Evolutionary conservation across 352 stramenopile genomes (phyloP), one percentile per base, ranked within the genome.

Genomic region (Pythium utonaiense): DNA sequence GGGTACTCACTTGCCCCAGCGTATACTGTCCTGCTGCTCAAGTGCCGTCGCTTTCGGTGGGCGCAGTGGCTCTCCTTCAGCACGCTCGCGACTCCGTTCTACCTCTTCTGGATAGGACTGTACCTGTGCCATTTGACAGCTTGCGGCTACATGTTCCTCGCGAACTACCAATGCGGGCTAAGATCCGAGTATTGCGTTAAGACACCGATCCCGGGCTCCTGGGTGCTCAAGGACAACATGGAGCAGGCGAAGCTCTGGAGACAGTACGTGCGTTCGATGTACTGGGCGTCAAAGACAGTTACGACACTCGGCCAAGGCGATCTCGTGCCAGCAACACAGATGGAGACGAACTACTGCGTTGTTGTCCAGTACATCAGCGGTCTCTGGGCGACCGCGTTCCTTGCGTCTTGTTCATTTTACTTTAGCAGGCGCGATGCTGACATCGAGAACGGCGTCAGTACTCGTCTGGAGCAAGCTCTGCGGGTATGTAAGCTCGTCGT

Each of bases 251-350:
- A 57, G 1, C 57, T 58, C 8, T 71, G 74, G 28, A 67, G 81
- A 12, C 69, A 83, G 31, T 91, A 89, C 30, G 49, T 80, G 0
- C 71, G 81, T 0, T 67, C 77, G 22, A 62, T 91, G 8, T 89
- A 91, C 36, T 91, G 81, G 81, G 81, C 64, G 5, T 83, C 66
- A 57, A 89, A 91, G 53, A 88, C 75, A 0, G 66, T 91, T 21
- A 80, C 82, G 9, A 89, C 81, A 5, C 68, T 91, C 13, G 81
- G 81, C 0, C 81, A 91, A 57, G 81, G 81, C 14, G 81, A 91
- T 40, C 22, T 91, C 21, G 74, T 88, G 2, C 81, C 81, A 3
- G 71, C 74, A 13, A 89, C 77, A 2, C 53, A 77, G 25, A 21
- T 34, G 4, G 81, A 91, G 63, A 91, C 81, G 4, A 53, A 68